Conservation (phyloP, 1,284 basidiomycete genomes). For the Athelia psychrophila region DNA sequence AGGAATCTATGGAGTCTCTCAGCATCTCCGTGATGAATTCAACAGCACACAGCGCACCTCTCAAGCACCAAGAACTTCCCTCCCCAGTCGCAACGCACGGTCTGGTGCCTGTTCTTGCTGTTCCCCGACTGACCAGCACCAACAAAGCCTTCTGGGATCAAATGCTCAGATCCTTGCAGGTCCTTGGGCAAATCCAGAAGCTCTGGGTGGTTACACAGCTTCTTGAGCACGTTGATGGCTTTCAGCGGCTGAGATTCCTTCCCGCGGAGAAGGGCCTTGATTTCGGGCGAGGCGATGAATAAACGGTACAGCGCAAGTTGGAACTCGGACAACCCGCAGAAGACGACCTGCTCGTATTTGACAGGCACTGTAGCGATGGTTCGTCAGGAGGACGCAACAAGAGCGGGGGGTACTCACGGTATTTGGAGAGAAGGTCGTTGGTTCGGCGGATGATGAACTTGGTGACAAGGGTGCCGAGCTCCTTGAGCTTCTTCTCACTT, state of each 20-base stretch:
- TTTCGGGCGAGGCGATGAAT: constrained; percentile 94
- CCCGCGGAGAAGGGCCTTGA: constrained; percentile 88
- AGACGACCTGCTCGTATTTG: constrained; percentile 99
- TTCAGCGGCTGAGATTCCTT: constrained; percentile 94
- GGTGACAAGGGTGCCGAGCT: constrained; percentile 87
- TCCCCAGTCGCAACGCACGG: constrained; percentile 76
- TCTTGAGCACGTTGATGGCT: constrained; percentile 96
- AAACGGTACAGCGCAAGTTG: constrained; percentile 89
- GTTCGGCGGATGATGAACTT: constrained; percentile 98
- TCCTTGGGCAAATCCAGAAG: constrained; percentile 87
- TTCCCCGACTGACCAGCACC: constrained; percentile 46
- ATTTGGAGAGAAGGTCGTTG: constrained; percentile 97
- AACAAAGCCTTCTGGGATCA: constrained; percentile 83
- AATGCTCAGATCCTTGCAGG: constrained; percentile 79
- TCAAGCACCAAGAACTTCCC: constrained; percentile 96
- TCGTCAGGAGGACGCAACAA: constrained; percentile 5
- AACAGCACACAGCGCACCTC: constrained; percentile 47
- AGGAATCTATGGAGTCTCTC: constrained; percentile 66
- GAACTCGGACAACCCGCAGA: constrained; percentile 88
- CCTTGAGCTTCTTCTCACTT: constrained; percentile 91
- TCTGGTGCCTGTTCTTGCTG: constrained; percentile 44
- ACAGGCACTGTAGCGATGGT: constrained; percentile 73
- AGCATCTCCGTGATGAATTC: background rate
- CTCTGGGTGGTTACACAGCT: constrained; percentile 97
- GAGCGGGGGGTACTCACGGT: constrained; percentile 56